Base-by-base conservation (phyloP, 306 rosid species). In the Trifolium pratense region DNA sequence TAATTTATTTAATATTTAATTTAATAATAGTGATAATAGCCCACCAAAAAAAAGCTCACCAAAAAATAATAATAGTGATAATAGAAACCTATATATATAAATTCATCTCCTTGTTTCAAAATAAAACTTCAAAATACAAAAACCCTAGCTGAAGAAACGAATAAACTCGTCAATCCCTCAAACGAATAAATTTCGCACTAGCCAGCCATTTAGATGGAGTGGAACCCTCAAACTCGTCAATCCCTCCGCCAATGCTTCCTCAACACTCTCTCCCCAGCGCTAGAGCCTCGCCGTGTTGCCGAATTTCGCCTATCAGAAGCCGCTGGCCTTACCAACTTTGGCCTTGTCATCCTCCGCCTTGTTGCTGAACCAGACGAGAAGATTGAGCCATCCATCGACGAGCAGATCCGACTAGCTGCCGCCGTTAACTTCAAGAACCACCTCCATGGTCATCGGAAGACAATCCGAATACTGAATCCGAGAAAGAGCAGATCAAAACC, bases 361-460 rank as follows among this genome's bases (percentile, higher is more conserved):
- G 86, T 93, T 16, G 91, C 98, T 7, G 97, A 89, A 70, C 89
- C 92, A 18, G n/a, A n/a, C n/a, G n/a, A n/a, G n/a, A n/a, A n/a
- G n/a, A n/a, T n/a, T n/a, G n/a, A n/a, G n/a, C n/a, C n/a, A n/a
- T 66, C 87, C 49, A 77, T 93, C 71, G 92, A 87, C 17, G 96
- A 88, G 0, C 94, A 86, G 88, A 84, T 89, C 86, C 89, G 97
- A 53, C 93, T 85, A 77, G 87, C 98, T 21, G 97, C 98, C 42
- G 89, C 91, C 40, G 97, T 93, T 72, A 86, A 87, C 91, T 93
- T 91, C 85, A 89, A 93, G 65, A 93, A 91, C 79, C 94, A 89
- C 67, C 87, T 93, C 75, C 90, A 2, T 93, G 98, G 98, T 57
- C 78, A 14, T 32, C 88, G 6, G 88, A 89, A 37, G 90, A 86